phyloP scores from a whole-genome alignment of 768 basidiomycete species.

The Lentinula edodes region DNA sequence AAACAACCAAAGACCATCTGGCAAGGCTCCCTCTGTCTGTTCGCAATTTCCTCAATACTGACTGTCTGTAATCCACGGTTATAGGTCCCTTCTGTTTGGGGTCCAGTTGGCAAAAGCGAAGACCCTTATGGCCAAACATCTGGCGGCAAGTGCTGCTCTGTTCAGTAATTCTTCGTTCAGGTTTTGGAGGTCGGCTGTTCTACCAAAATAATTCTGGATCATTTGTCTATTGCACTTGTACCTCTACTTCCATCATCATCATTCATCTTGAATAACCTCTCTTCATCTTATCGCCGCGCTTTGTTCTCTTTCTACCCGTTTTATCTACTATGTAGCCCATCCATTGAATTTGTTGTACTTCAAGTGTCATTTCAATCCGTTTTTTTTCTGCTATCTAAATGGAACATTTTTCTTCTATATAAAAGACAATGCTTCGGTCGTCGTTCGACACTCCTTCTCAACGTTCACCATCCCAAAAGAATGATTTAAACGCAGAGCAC shows the following conservation, averaged over 20 bases:
- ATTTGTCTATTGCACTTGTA: background rate
- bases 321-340: background rate
- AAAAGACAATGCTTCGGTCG: background rate
- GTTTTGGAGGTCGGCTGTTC: background rate
- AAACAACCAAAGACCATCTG: conserved; percentile 66
- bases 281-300: background rate
- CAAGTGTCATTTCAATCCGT: background rate
- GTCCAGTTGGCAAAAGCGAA: conserved; percentile 83
- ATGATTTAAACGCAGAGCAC: background rate
- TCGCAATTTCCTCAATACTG: conserved; percentile 27
- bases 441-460: no score
- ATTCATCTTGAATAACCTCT: background rate
- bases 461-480: background rate
- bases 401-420: background rate
- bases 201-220: background rate
- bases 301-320: background rate
- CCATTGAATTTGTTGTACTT: background rate
- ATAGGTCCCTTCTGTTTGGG: conserved; percentile 90
- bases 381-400: background rate
- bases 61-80: background rate
- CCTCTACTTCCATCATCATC: background rate
- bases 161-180: conserved; percentile 38
- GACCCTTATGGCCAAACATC: conserved; percentile 76
- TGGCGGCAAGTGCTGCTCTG: conserved; percentile 48
- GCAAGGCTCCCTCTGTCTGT: conserved; percentile 29